phyloP scores from a whole-genome alignment of 129 eudicot genomes.

The Smallanthus sonchifolius region DNA sequence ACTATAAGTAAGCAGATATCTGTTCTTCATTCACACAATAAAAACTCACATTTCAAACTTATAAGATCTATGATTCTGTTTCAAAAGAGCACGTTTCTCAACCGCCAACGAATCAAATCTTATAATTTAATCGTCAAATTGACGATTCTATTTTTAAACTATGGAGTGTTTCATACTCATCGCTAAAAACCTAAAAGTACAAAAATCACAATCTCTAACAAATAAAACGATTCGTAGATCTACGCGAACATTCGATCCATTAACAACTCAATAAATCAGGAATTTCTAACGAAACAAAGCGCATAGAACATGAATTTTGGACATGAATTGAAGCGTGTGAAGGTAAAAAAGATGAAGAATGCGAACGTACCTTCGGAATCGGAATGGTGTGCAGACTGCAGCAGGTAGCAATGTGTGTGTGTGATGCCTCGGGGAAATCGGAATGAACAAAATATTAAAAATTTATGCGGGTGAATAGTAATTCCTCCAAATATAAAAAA shows the following conservation, averaged over 20 bases:
- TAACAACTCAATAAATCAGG: not conserved
- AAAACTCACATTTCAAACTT: slow-evolving; percentile 9
- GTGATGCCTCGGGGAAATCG: slow-evolving; percentile 25
- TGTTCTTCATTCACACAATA: slow-evolving; percentile 16
- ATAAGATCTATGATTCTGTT: not conserved
- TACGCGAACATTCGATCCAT: not conserved
- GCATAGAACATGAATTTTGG: not conserved
- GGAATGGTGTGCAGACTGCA: slow-evolving; percentile 3
- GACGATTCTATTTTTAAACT: not conserved
- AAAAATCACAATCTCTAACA: not conserved
- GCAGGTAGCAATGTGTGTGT: slow-evolving; percentile 8
- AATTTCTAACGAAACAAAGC: not conserved
- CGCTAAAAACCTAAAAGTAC: not conserved
- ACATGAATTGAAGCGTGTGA: slow-evolving; percentile 8
- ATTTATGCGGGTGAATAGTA: no score
- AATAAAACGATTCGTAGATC: not conserved
- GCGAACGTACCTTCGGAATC: slow-evolving; percentile 6
- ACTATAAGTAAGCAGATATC: slow-evolving; percentile 12
- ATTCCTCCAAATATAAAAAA: no score
- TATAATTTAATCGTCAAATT: not conserved
- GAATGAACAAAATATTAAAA: no score
- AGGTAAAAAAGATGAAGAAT: not conserved
- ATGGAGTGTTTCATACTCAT: not conserved
- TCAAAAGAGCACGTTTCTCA: slow-evolving; percentile 11
- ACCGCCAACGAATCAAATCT: not conserved